These are phyloP conservation scores for Phanerochaete sordida DNA, from an alignment of 768 basidiomycete species.

Conservation along the genomic window DNA sequence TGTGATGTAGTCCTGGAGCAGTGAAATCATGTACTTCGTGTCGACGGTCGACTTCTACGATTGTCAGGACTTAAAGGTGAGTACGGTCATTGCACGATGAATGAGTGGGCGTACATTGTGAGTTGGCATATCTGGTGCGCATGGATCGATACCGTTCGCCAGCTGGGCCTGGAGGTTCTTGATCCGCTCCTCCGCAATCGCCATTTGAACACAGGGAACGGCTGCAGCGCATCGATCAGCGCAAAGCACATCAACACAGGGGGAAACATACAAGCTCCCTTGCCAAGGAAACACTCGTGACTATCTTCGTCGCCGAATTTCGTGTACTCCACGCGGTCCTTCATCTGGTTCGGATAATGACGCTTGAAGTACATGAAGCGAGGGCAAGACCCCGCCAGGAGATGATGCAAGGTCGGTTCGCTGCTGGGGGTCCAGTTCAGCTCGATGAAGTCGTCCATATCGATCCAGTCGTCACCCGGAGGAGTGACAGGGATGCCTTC, in stretches of 20 bases:
- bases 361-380: constrained; percentile 80
- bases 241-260: not conserved
- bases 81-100: not conserved
- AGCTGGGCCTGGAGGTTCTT: constrained; percentile 36
- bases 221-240: constrained; percentile 34
- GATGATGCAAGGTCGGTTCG: constrained; percentile 57
- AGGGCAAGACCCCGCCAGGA: constrained; percentile 75
- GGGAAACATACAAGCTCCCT: constrained; percentile 55
- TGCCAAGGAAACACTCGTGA: constrained; percentile 77
- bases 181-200: constrained; percentile 53
- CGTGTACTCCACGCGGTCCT: constrained; percentile 42
- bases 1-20: constrained; percentile 59
- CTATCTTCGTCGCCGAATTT: constrained; percentile 88
- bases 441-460: constrained; percentile 81
- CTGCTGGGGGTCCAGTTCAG: constrained; percentile 57
- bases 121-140: not conserved
- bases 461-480: constrained; percentile 63
- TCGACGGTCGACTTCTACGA: constrained; percentile 7
- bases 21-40: constrained; percentile 48
- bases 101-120: not conserved
- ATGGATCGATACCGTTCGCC: not conserved
- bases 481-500: constrained; percentile 40
- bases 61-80: not conserved
- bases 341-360: constrained; percentile 31
- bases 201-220: constrained; percentile 62